Percentiles rank a stretch among this genome's conserved stretches.
phyloP scores from a whole-genome alignment of 1,284 basidiomycete genomes.

The Sporisorium graminicola region DNA sequence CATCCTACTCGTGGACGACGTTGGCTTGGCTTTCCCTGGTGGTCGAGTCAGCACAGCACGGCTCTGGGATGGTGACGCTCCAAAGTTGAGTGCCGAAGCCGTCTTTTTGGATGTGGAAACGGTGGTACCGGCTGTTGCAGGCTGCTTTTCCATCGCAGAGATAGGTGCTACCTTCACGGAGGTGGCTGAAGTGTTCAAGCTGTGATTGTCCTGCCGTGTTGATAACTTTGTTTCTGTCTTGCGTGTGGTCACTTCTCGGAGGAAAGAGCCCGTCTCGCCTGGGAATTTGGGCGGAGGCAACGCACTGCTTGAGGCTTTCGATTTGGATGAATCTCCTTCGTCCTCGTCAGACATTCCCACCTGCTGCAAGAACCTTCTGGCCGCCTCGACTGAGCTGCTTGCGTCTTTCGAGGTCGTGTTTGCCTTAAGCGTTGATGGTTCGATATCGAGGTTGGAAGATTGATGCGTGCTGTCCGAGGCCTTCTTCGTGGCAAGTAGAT shows the following conservation, averaged over 20 bases:
- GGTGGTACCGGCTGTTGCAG: neutral
- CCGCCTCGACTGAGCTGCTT: constrained; percentile 39
- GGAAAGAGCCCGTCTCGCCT: constrained; percentile 37
- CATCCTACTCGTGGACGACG: constrained; percentile 2
- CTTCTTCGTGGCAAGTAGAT: constrained; percentile 7
- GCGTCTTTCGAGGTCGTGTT: neutral
- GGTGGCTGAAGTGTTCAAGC: neutral
- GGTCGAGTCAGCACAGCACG: neutral
- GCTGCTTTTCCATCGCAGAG: neutral
- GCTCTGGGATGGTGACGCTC: constrained; percentile 3
- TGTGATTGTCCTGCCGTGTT: neutral
- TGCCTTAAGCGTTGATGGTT: neutral
- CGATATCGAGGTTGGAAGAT: neutral
- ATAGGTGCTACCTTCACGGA: neutral
- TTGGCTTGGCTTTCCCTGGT: neutral
- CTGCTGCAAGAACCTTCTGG: constrained; percentile 34
- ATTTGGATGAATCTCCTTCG: neutral
- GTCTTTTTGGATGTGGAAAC: constrained; percentile 21
- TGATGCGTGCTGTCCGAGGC: neutral
- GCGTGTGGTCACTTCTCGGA: constrained; percentile 37
- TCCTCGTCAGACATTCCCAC: constrained; percentile 31
- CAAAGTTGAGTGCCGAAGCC: constrained; percentile 40
- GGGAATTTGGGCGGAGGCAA: constrained; percentile 31
- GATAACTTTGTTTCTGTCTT: constrained; percentile 14
- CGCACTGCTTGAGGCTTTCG: constrained; percentile 5